Base-by-base conservation (phyloP, 2,329 filamentous ascomycete species). In the Claviceps maximensis region DNA sequence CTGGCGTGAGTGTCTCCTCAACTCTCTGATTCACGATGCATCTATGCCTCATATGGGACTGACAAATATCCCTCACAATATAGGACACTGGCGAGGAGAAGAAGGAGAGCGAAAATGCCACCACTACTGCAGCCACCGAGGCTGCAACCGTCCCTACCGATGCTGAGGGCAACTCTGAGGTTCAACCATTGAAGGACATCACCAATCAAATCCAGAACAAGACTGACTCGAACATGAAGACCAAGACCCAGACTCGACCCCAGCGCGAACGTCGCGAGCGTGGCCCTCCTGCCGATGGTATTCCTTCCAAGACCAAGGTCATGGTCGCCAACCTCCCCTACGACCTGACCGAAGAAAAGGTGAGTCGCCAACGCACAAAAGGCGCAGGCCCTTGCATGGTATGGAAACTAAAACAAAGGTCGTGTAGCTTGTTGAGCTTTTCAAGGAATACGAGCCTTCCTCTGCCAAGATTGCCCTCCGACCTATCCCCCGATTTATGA, bases 241-340 rank as follows among this genome's bases (percentile, higher is more conserved):
- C 75, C 63, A 76, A 77, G 69, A 70, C 67, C 55, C 72, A 78
- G 67, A 67, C 71, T 63, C 78, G 77, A 57, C 70, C 73, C 63
- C 73, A 74, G 64, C 78, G 78, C 65, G 78, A 82, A 74, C 77
- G 79, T 64, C 78, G 81, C 62, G 79, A 96, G 82, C 90, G 93
- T 71, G 93, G 93, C 58, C 93, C 93, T 60, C 93, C 93, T 56
- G 91, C 95, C 72, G 91, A 98, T 69, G 93, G 93, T 62, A 88
- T 98, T 66, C 86, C 93, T 60, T 97, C 91, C 73, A 96, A 96
- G 85, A 97, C 87, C 73, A 98, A 98, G 86, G 89, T 98, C 74
- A 98, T 98, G 93, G 93, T 98, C 66, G 93, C 93, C 67, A 98
- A 98, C 79, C 83, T 98, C 58, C 93, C 93, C 51, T 98, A 98